A percentile compares a stretch with the other conserved stretches of the same genome.
These are phyloP conservation scores for Rhynchosporium secalis DNA, from an alignment of 2,329 filamentous ascomycete species.

Conservation along the genomic window DNA sequence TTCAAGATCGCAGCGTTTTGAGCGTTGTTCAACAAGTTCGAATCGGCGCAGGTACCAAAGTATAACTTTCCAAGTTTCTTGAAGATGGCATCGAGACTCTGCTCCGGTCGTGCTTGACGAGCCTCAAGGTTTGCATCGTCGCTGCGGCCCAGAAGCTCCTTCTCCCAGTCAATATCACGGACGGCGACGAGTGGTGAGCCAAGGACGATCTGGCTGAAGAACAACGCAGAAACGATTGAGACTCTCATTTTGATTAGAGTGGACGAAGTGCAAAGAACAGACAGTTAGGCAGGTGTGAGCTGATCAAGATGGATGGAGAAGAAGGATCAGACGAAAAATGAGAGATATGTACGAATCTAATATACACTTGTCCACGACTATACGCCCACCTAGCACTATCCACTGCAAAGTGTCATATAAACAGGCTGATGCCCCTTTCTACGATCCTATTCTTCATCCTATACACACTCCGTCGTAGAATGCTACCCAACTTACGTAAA, in stretches of 20 bases:
- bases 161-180: conserved; percentile 25
- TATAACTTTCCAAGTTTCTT: conserved; percentile 66
- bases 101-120: conserved; percentile 23
- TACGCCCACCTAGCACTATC: background rate
- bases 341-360: background rate
- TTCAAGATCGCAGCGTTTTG: conserved; percentile 57
- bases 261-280: background rate
- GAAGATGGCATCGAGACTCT: conserved; percentile 56
- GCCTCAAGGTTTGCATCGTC: conserved; percentile 6
- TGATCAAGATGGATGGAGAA: background rate
- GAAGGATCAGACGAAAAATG: background rate
- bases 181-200: conserved; percentile 16
- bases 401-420: background rate
- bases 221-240: conserved; percentile 19
- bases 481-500: background rate
- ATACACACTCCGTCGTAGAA: background rate
- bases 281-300: background rate
- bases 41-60: conserved; percentile 59
- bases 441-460: background rate
- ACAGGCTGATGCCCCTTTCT: background rate
- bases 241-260: conserved; percentile 16
- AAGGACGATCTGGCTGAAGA: conserved; percentile 19
- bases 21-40: conserved; percentile 49
- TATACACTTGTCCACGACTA: conserved; percentile 1
- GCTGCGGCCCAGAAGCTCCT: conserved; percentile 21